phyloP scores from a whole-genome alignment of 164 flowering plant genomes.

The Vitis labrusca region DNA sequence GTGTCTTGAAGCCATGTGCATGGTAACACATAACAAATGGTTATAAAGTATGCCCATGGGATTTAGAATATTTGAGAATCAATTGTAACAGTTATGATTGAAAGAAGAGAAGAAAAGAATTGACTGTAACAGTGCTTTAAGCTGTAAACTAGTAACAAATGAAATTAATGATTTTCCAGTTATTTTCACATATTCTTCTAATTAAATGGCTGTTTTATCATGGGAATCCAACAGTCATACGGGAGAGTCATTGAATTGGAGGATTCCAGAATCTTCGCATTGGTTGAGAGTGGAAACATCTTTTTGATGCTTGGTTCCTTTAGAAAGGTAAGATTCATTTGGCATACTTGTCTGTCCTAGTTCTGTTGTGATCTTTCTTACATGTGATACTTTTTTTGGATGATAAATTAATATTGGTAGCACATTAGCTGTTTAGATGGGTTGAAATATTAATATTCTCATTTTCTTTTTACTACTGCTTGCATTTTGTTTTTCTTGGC shows the following conservation, averaged over 20 bases:
- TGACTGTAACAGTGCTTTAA: neutral
- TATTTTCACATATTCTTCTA: neutral
- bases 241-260: slow-evolving; percentile 89
- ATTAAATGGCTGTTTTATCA: slow-evolving; percentile 2
- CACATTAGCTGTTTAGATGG: too few species aligned
- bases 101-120: too few species aligned
- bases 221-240: slow-evolving; percentile 64
- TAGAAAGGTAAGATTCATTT: slow-evolving; percentile 54
- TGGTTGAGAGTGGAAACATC: slow-evolving; percentile 86
- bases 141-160: neutral
- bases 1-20: too few species aligned
- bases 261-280: slow-evolving; percentile 62
- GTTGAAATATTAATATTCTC: too few species aligned
- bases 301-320: slow-evolving; percentile 76
- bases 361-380: neutral
- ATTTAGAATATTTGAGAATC: too few species aligned
- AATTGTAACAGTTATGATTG: too few species aligned
- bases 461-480: too few species aligned
- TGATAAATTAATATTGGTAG: too few species aligned
- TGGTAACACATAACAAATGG: too few species aligned
- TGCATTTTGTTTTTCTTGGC: too few species aligned
- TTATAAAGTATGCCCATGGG: too few species aligned
- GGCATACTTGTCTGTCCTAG: neutral
- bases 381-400: neutral
- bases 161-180: neutral